phyloP scores from a whole-genome alignment of 768 basidiomycete species.

The Flagelloscypha sp. region DNA sequence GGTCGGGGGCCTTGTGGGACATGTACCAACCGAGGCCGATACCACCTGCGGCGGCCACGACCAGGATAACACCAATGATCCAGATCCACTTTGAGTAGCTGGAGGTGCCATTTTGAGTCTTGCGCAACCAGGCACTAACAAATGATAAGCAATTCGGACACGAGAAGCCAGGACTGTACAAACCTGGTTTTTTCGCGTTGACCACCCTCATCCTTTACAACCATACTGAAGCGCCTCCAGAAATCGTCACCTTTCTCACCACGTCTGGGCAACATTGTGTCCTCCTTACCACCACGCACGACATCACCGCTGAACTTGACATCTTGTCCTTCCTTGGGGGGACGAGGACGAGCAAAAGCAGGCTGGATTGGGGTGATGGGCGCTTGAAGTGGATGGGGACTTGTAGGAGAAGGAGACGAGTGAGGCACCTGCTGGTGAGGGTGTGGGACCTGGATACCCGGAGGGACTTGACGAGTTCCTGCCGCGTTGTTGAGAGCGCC shows the following conservation, averaged over 20 bases:
- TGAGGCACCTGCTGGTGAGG: slow-evolving; percentile 15
- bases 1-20: slow-evolving; percentile 39
- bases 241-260: slow-evolving; percentile 78
- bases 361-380: slow-evolving; percentile 75
- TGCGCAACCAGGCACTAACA: slow-evolving; percentile 55
- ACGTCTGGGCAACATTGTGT: slow-evolving; percentile 54
- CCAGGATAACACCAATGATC: slow-evolving; percentile 51
- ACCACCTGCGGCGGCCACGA: slow-evolving; percentile 48
- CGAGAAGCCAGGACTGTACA: slow-evolving; percentile 4
- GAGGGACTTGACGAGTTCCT: slow-evolving; percentile 31
- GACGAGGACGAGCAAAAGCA: slow-evolving; percentile 59
- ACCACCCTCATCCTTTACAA: slow-evolving; percentile 56
- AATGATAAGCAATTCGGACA: slow-evolving; percentile 1
- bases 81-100: slow-evolving; percentile 62
- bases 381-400: slow-evolving; percentile 68
- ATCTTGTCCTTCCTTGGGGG: slow-evolving; percentile 26
- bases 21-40: slow-evolving; percentile 54
- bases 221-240: slow-evolving; percentile 81
- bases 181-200: slow-evolving; percentile 38
- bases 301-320: slow-evolving; percentile 49
- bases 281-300: slow-evolving; percentile 62
- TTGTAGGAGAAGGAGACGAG: slow-evolving; percentile 32
- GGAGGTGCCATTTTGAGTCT: slow-evolving; percentile 47
- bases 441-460: slow-evolving; percentile 20
- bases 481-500: slow-evolving; percentile 53